Conservation (phyloP, 306 rosid species). For the Vicia sativa region DNA sequence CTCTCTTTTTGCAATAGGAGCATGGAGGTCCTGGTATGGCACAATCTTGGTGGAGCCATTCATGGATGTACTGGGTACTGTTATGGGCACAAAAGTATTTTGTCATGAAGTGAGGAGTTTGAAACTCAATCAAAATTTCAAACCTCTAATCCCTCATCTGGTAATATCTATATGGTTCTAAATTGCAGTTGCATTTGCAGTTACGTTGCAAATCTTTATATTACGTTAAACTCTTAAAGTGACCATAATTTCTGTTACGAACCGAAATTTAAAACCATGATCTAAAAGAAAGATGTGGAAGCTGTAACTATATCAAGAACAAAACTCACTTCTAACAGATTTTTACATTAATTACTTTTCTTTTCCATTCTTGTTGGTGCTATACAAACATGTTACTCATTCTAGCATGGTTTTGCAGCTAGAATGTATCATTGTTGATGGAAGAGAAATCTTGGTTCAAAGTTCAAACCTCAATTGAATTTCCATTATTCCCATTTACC, state of each 20-base stretch:
- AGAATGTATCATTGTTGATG: slow-evolving; percentile 43
- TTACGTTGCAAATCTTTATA: not conserved
- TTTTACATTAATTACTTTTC: slow-evolving; percentile 46
- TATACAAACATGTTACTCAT: slow-evolving; percentile 53
- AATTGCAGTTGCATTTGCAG: not conserved
- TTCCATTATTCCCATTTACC: slow-evolving; percentile 38
- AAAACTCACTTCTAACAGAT: slow-evolving; percentile 44
- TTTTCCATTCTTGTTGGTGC: slow-evolving; percentile 37
- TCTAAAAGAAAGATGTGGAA: slow-evolving; percentile 36
- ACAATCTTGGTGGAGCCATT: slow-evolving; percentile 67
- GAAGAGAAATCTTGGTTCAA: slow-evolving; percentile 49
- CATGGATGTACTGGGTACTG: slow-evolving; percentile 49
- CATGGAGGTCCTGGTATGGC: slow-evolving; percentile 52
- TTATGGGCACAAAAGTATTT: slow-evolving; percentile 55
- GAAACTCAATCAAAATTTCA: slow-evolving; percentile 42
- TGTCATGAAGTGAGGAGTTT: slow-evolving; percentile 50
- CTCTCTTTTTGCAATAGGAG: slow-evolving; percentile 45
- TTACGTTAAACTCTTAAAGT: too few species aligned
- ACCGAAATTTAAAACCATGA: not conserved
- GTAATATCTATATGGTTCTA: not conserved
- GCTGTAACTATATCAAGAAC: slow-evolving; percentile 30
- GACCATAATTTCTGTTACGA: not conserved
- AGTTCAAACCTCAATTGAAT: slow-evolving; percentile 38
- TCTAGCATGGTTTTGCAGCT: slow-evolving; percentile 44
- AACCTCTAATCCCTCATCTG: not conserved